Conservation (phyloP, 2,329 filamentous ascomycete species). For the Trichoderma gracile region DNA sequence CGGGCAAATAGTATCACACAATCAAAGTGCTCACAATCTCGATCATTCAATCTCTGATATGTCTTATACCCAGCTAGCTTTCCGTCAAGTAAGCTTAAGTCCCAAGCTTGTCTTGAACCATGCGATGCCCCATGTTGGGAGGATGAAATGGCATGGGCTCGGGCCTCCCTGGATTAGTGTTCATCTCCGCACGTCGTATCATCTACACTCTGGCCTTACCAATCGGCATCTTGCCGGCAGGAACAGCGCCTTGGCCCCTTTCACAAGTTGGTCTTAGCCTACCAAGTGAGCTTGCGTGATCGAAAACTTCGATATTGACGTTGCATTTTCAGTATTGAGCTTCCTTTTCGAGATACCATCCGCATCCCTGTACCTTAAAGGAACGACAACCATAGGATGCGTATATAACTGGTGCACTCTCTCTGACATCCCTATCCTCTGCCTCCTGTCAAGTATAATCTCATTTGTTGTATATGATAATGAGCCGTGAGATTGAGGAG, state of each 20-base stretch:
- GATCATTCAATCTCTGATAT: neutral
- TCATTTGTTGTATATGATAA: too few species aligned
- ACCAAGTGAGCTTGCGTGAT: conserved; percentile 7
- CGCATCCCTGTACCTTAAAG: neutral
- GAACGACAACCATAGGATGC: neutral
- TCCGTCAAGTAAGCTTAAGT: conserved; percentile 3
- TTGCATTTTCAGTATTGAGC: neutral
- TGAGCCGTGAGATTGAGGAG: too few species aligned
- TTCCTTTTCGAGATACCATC: neutral
- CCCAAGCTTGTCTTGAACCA: neutral
- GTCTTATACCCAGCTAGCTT: neutral
- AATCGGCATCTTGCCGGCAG: neutral
- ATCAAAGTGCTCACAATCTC: neutral
- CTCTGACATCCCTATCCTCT: too few species aligned
- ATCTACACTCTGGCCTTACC: neutral
- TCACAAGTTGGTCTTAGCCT: too few species aligned
- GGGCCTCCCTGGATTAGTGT: neutral
- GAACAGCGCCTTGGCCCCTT: neutral
- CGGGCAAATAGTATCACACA: neutral
- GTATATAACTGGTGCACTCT: too few species aligned
- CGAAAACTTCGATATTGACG: neutral
- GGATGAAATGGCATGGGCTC: neutral
- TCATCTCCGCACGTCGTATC: neutral
- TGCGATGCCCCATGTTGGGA: neutral
- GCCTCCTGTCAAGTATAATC: too few species aligned